Evolutionary conservation across 352 stramenopile species (phyloP).

Genomic region (Pythium inflatum): DNA sequence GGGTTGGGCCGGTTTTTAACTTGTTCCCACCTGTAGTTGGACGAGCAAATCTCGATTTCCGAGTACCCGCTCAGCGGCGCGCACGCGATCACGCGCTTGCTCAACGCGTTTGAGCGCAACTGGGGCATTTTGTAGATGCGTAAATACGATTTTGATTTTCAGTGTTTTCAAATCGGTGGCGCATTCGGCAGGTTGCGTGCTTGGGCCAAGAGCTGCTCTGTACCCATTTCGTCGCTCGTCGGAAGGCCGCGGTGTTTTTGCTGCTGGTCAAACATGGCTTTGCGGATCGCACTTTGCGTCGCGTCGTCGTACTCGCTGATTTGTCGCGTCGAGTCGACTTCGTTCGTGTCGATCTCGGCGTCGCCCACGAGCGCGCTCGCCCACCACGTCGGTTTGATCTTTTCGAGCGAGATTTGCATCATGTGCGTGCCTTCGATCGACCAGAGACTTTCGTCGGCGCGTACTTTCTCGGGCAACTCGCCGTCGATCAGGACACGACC

Average conservation of each 20-base stretch:
- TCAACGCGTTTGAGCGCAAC: conserved; percentile 97
- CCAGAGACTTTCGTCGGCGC: conserved; percentile 97
- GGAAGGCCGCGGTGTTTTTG: conserved; percentile 93
- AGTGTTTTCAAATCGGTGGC: conserved; percentile 50
- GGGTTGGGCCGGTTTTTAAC: conserved; percentile 1
- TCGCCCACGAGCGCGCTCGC: conserved; percentile 91
- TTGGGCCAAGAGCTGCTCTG: conserved; percentile 93
- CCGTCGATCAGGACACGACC: conserved; percentile 68
- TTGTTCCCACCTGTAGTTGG: conserved; percentile 47
- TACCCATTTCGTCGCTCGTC: conserved; percentile 92
- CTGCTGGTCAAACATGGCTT: conserved; percentile 96
- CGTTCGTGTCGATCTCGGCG: conserved; percentile 96
- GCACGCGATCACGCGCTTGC: conserved; percentile 95
- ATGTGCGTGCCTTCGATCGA: conserved; percentile 83
- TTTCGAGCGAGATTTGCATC: conserved; percentile 93
- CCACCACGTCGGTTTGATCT: conserved; percentile 99
- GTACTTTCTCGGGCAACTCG: conserved; percentile 92
- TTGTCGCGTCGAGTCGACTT: conserved; percentile 96
- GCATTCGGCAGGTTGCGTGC: conserved; percentile 71
- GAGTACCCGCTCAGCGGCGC: conserved; percentile 98
- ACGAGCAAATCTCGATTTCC: conserved; percentile 97
- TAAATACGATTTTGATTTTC: conserved; percentile 33
- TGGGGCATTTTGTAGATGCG: conserved; percentile 97
- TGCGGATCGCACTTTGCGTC: conserved; percentile 98
- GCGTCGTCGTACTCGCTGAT: conserved; percentile 97